Conservation (phyloP, 768 basidiomycete genomes). For the Cubamyces sp. region DNA sequence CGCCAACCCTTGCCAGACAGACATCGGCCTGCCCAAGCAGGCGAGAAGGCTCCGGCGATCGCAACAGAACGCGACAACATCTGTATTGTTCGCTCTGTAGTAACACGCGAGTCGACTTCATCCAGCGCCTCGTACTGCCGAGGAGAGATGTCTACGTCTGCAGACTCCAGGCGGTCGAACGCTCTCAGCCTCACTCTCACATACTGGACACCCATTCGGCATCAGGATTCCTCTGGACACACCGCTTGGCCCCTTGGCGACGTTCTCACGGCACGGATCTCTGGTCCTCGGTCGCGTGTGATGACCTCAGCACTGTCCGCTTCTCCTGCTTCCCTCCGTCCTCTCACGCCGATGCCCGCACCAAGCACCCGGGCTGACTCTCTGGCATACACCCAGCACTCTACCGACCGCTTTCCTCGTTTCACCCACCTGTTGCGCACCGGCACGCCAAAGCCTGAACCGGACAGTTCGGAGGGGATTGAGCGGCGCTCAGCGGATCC, state of each 20-base stretch:
- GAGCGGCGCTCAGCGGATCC: conserved; percentile 27
- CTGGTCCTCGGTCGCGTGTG: conserved; percentile 19
- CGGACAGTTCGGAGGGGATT: conserved; percentile 8
- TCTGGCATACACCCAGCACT: conserved; percentile 20
- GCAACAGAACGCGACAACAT: conserved; percentile 14
- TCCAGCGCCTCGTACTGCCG: conserved; percentile 2
- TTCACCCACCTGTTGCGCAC: conserved; percentile 25
- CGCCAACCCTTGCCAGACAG: conserved; percentile 5
- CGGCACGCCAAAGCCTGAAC: conserved; percentile 24
- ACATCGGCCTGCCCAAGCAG: conserved; percentile 4
- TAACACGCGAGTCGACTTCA: conserved; percentile 1
- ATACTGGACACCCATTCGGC: conserved; percentile 16
- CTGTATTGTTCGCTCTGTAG: background rate
- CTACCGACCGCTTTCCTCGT: conserved; percentile 29
- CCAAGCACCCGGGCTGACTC: conserved; percentile 15
- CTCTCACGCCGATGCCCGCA: conserved; percentile 19
- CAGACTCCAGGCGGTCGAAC: conserved; percentile 1
- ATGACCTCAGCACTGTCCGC: conserved; percentile 19
- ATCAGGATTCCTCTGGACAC: conserved; percentile 6
- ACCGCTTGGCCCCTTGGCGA: background rate
- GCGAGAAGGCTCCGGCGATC: conserved; percentile 10
- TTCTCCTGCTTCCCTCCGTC: conserved; percentile 11
- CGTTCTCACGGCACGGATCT: conserved; percentile 23
- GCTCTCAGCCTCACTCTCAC: conserved; percentile 20
- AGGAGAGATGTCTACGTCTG: conserved; percentile 2